Base-by-base conservation (phyloP, 1,284 basidiomycete species). In the Cutaneotrichosporon mucoides region DNA sequence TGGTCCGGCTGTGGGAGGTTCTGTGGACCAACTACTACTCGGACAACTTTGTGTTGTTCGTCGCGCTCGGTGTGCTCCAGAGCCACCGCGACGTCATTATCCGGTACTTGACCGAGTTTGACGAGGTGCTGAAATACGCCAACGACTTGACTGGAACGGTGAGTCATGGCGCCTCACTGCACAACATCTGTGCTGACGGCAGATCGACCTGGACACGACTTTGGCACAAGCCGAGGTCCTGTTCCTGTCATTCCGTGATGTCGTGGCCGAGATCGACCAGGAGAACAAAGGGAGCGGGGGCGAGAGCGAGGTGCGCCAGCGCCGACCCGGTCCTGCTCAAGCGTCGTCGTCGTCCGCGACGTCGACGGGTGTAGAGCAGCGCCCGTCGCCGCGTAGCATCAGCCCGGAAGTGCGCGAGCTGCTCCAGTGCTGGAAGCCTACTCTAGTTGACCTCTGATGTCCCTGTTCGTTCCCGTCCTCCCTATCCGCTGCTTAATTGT, bases 1-100 rank as follows among this genome's bases (percentile, higher is more conserved):
- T 98, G 34, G 80, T 94, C 40, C 83, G 85, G 16, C 79, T 99
- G 7, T 99, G 96, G 96, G 96, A 99, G 76, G 88, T 79, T 55
- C 79, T 96, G n/a, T 96, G 91, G 89, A 93, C 93, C 6, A 86
- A 94, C 69, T 89, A 90, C 72, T 92, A 92, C 78, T 90, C 88
- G 73, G 84, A 84, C 38, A 81, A 87, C 38, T 97, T 98, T 71
- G 86, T 93, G n/a, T 84, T 99, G 3, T 99, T 99, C 70, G 83
- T 98, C 16, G 94, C 94, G 0, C 83, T 99, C 24, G 93, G 93
- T 0, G 85, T 99, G 38, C 82, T 99, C 10, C 92, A 98, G 75
- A 89, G 89, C 5, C 93, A 99, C 77, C 83, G 94, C 41, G 92
- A 96, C 69, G 88, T 96, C 73, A 89, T 99, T 56, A 79, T 98